These are phyloP conservation scores for Fonsecaea multimorphosa DNA, from an alignment of 2,329 filamentous ascomycete species.

Conservation along the genomic window DNA sequence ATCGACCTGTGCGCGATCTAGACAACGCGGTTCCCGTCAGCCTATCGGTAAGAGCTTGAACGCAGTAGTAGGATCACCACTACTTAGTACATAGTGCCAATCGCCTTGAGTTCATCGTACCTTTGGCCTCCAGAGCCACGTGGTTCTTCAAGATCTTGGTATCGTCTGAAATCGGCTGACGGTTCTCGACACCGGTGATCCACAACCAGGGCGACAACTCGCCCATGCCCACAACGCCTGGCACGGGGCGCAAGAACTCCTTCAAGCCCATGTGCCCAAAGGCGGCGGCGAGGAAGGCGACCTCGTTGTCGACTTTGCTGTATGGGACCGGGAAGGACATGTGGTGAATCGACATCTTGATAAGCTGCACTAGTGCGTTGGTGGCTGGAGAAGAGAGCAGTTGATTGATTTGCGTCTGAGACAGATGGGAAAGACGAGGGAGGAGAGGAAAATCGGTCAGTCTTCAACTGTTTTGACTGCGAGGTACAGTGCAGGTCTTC, in stretches of 20 bases:
- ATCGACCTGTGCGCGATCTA: constrained; percentile 47
- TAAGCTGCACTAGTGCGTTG: neutral
- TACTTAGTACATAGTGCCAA: too few relatives aligned
- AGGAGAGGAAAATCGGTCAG: too few relatives aligned
- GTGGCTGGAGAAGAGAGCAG: too few relatives aligned
- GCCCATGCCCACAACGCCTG: constrained; percentile 43
- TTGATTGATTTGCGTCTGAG: too few relatives aligned
- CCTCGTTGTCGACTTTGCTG: constrained; percentile 41
- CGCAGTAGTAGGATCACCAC: too few relatives aligned
- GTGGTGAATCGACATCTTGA: constrained; percentile 50
- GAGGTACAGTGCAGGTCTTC: too few relatives aligned
- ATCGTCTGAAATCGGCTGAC: constrained; percentile 28
- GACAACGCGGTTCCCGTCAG: neutral
- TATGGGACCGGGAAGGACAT: constrained; percentile 40
- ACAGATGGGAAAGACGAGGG: too few relatives aligned
- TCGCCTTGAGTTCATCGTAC: constrained; percentile 26
- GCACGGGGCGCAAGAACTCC: constrained; percentile 41
- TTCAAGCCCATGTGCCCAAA: constrained; percentile 43
- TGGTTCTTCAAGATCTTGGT: constrained; percentile 18
- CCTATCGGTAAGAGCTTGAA: neutral
- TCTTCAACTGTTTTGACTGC: too few relatives aligned
- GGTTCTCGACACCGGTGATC: constrained; percentile 35
- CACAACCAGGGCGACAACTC: constrained; percentile 41
- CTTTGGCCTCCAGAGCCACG: constrained; percentile 27
- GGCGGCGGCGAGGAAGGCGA: constrained; percentile 43